Base-by-base conservation (phyloP, 768 basidiomycete species). In the Auricularia sp. region DNA sequence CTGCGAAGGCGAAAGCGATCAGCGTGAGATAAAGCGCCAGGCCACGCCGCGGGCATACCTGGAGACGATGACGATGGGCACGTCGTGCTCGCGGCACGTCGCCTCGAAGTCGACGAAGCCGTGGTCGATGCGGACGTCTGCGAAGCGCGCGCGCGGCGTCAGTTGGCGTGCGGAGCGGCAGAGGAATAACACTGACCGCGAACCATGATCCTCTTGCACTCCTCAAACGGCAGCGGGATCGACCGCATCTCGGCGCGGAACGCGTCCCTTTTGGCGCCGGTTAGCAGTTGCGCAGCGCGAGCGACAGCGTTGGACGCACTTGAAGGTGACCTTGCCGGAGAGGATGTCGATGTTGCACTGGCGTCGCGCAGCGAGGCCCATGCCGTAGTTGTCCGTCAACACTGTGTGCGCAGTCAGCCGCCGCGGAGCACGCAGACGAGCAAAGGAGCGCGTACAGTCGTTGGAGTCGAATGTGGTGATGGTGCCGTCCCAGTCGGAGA, bases 401-500 rank as follows among this genome's bases (percentile, higher is more conserved):
- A 86, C 92, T 93, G 70, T 18, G 61, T 36, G 35, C 29, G 39
- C 8, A 7, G 39, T 42, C 11, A 60, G 8, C 51, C 42, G n/a
- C 36, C 36, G 14, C 62, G 43, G 43, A 14, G 53, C 1, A 36
- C 1, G 18, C 43, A 11, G 14, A 6, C 21, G 47, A 21, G 47
- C 2, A 61, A 39, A 36, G 36, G 36, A 36, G 29, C 16, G 69
- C 86, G 67, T 72, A 93, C 90, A 93, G 70, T 97, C 94, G 74
- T 98, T 98, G 5, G 91, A 93, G 73, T 98, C 94, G 71, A 83
- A 84, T 47, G 84, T 93, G 3, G 94, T 96, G 76, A 98, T 96
- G 12, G 94, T 98, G 70, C 90, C 90, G 77, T 93, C 90, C 91
- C 94, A 98, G 73, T 98, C 94, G 62, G 91, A 91, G 58, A 96